These are phyloP conservation scores for Hymenoscyphus fructigenus DNA, from an alignment of 2,329 filamentous ascomycete species.

Conservation along the genomic window DNA sequence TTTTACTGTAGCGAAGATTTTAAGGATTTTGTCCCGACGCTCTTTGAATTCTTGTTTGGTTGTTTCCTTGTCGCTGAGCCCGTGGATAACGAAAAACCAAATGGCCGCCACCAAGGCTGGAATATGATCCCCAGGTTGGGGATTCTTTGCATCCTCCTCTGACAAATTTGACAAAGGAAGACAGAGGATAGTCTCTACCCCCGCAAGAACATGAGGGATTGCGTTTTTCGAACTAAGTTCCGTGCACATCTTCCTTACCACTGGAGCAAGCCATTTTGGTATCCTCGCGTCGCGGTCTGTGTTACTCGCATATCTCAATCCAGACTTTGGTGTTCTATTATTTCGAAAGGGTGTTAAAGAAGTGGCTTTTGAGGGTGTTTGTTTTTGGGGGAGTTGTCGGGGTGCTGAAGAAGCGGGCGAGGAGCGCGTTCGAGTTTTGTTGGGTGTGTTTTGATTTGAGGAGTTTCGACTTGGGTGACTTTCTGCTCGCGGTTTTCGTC, in stretches of 20 bases:
- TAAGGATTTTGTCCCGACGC: constrained; percentile 48
- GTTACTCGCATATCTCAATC: constrained; percentile 23
- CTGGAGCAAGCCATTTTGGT: constrained; percentile 68
- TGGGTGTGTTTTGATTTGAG: not conserved
- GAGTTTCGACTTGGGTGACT: constrained; percentile 25
- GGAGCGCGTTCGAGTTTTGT: constrained; percentile 11
- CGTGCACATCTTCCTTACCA: constrained; percentile 64
- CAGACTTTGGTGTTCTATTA: constrained; percentile 31
- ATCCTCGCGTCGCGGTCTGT: constrained; percentile 34
- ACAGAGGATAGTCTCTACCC: constrained; percentile 55
- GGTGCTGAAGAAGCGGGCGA: constrained; percentile 11
- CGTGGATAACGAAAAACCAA: constrained; percentile 58
- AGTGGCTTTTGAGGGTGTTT: constrained; percentile 48
- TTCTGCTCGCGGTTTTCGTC: constrained; percentile 12
- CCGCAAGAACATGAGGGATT: constrained; percentile 72
- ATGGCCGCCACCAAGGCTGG: constrained; percentile 59
- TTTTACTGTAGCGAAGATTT: constrained; percentile 41
- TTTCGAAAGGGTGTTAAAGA: constrained; percentile 40
- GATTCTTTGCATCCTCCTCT: constrained; percentile 2
- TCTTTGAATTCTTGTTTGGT: constrained; percentile 46
- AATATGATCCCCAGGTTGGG: constrained; percentile 40
- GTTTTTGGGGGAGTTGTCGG: constrained; percentile 25
- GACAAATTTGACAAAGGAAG: constrained; percentile 27
- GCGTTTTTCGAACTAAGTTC: constrained; percentile 60
- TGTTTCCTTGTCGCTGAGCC: constrained; percentile 40